A percentile compares a stretch with the other conserved stretches of the same genome.
Conservation (phyloP, 495 filamentous ascomycete species). For the Hyaloscypha variabilis region DNA sequence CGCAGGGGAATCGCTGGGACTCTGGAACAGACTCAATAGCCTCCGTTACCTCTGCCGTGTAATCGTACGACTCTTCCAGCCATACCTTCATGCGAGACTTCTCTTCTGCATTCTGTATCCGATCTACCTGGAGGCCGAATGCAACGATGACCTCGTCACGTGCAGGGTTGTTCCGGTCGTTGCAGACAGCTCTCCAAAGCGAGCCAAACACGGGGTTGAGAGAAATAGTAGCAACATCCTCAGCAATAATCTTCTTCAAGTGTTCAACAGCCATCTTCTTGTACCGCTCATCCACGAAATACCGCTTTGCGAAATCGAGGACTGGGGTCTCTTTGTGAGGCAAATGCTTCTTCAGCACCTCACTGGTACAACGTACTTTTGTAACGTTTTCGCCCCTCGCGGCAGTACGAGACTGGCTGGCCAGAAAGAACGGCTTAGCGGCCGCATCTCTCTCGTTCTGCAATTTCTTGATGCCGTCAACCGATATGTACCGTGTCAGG, state of each 20-base stretch:
- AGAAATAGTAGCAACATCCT: slow-evolving; percentile 42
- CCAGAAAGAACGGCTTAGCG: slow-evolving; percentile 6
- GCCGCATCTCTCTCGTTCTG: slow-evolving; percentile 26
- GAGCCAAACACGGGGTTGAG: slow-evolving; percentile 51
- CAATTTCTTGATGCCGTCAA: slow-evolving; percentile 19
- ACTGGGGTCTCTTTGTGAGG: slow-evolving; percentile 34
- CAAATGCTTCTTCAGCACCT: slow-evolving; percentile 33
- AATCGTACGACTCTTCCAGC: slow-evolving; percentile 52
- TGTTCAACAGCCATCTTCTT: slow-evolving; percentile 36
- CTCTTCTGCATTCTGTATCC: slow-evolving; percentile 31
- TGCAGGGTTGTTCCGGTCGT: slow-evolving; percentile 39
- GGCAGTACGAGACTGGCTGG: slow-evolving; percentile 11
- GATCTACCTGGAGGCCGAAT: slow-evolving; percentile 40
- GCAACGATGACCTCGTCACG: slow-evolving; percentile 41
- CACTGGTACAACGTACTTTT: slow-evolving; percentile 24
- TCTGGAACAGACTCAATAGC: slow-evolving; percentile 47
- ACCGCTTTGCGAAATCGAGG: slow-evolving; percentile 41
- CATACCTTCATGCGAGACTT: slow-evolving; percentile 43
- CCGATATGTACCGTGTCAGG: slow-evolving; percentile 22
- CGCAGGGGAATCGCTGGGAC: slow-evolving; percentile 50
- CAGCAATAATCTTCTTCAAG: slow-evolving; percentile 41
- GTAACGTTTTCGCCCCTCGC: slow-evolving; percentile 24
- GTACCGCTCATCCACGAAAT: slow-evolving; percentile 38
- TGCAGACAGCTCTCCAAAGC: slow-evolving; percentile 50
- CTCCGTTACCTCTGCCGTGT: slow-evolving; percentile 39